Conservation (phyloP, 371 early-diverging fungal species). For the Mortierella sp. region DNA sequence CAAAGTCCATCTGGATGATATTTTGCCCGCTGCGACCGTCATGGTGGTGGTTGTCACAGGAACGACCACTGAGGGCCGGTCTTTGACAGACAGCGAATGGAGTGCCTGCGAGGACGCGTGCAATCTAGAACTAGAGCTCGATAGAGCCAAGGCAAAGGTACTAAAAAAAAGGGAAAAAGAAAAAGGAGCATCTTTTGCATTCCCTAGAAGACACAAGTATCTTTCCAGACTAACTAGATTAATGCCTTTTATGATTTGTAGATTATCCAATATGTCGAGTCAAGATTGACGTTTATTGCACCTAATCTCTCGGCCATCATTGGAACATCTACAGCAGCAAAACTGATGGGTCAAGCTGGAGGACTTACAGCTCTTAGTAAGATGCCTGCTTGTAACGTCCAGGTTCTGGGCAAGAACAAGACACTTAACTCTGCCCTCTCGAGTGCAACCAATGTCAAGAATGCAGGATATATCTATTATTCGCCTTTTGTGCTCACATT, state of each 20-base stretch:
- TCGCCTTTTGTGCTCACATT: constrained; percentile 75
- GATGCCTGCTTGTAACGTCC: constrained; percentile 93
- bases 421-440: constrained; percentile 85
- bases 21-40: constrained; percentile 86
- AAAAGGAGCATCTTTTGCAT: too few relatives aligned
- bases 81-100: constrained; percentile 70
- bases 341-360: constrained; percentile 91
- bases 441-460: constrained; percentile 71
- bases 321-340: constrained; percentile 90
- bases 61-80: constrained; percentile 82
- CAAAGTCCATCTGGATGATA: constrained; percentile 75
- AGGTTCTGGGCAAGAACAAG: constrained; percentile 68
- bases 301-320: constrained; percentile 93
- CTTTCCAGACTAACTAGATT: neutral
- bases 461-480: constrained; percentile 85
- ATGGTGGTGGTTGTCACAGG: constrained; percentile 96
- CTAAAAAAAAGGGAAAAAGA: neutral
- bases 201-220: neutral
- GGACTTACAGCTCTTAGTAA: constrained; percentile 88
- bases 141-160: constrained; percentile 72
- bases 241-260: constrained; percentile 16
- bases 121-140: constrained; percentile 81
- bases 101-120: constrained; percentile 82
- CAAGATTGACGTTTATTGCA: constrained; percentile 92
- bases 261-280: constrained; percentile 92